Conservation (phyloP, 306 rosid species). For the Ziziphus jujuba region DNA sequence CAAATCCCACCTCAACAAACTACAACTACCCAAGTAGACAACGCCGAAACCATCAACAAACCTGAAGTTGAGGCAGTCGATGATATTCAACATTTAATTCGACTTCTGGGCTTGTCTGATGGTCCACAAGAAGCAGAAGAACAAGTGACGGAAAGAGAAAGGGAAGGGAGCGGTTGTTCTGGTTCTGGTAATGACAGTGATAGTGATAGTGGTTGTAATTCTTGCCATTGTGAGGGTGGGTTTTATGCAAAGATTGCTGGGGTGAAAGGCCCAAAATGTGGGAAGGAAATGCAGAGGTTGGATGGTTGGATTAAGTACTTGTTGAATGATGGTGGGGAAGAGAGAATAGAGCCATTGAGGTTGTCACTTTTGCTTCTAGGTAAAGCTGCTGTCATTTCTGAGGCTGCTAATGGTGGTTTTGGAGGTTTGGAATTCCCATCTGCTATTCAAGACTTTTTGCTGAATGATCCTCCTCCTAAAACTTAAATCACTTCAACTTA, state of each 20-base stretch:
- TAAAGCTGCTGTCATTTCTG: constrained; percentile 57
- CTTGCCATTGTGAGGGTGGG: constrained; percentile 76
- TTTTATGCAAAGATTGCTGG: constrained; percentile 79
- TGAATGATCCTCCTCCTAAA: constrained; percentile 67
- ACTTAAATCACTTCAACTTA: constrained; percentile 18
- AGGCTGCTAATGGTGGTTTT: constrained; percentile 40
- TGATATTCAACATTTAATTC: constrained; percentile 55
- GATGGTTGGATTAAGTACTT: constrained; percentile 78
- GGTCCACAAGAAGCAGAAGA: constrained; percentile 18
- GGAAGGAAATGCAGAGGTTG: constrained; percentile 66
- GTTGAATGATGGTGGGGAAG: constrained; percentile 48
- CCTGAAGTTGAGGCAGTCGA: constrained; percentile 24
- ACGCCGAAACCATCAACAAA: constrained; percentile 13
- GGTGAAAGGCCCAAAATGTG: constrained; percentile 77
- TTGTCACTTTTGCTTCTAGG: constrained; percentile 79
- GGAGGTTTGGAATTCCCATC: constrained; percentile 76
- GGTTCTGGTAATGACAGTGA: no score
- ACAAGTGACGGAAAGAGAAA: no score
- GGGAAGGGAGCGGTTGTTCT: constrained; percentile 15
- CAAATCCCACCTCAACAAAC: constrained; percentile 30
- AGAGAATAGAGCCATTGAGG: constrained; percentile 68
- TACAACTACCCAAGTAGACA: constrained; percentile 10
- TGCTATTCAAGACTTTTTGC: constrained; percentile 65
- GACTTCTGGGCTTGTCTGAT: constrained; percentile 55
- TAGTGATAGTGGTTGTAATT: constrained; percentile 35